Percentiles rank a stretch among this genome's conserved stretches.
These are phyloP conservation scores for Barnettozyma botsteinii DNA, from an alignment of 805 yeast genomes.

Conservation along the genomic window DNA sequence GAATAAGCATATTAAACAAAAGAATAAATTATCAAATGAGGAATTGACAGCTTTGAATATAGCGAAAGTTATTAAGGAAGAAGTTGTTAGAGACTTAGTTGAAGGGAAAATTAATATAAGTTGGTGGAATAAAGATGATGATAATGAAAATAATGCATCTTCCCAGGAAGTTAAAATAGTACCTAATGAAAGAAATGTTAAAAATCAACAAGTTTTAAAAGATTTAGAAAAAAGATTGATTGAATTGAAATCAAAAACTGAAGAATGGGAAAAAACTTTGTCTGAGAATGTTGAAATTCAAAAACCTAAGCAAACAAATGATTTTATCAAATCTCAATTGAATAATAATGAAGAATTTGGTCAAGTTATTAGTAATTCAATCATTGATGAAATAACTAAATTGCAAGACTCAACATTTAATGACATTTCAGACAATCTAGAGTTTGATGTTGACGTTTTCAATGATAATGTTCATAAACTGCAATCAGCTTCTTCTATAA, in stretches of 20 bases:
- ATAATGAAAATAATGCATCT: slow-evolving; percentile 13
- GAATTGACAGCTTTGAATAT: slow-evolving; percentile 42
- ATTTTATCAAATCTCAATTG: slow-evolving; percentile 3
- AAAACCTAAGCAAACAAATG: neutral
- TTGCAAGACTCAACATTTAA: slow-evolving; percentile 13
- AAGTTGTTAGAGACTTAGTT: slow-evolving; percentile 50
- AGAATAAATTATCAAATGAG: slow-evolving; percentile 28
- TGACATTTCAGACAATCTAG: slow-evolving; percentile 13
- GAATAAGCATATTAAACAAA: slow-evolving; percentile 22
- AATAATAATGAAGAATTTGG: slow-evolving; percentile 20
- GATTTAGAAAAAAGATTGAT: slow-evolving; percentile 40
- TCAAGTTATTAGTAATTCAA: slow-evolving; percentile 17
- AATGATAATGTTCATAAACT: slow-evolving; percentile 18
- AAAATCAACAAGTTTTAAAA: slow-evolving; percentile 43
- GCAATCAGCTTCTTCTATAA: slow-evolving; percentile 17
- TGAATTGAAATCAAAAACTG: slow-evolving; percentile 40
- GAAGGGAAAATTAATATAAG: slow-evolving; percentile 57
- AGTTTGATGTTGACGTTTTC: slow-evolving; percentile 19
- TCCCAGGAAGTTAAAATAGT: slow-evolving; percentile 26
- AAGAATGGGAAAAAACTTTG: slow-evolving; percentile 36
- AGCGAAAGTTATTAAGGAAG: slow-evolving; percentile 61
- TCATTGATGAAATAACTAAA: slow-evolving; percentile 12
- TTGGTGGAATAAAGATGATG: slow-evolving; percentile 51
- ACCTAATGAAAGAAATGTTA: slow-evolving; percentile 57
- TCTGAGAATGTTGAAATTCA: slow-evolving; percentile 11